phyloP scores from a whole-genome alignment of 495 filamentous ascomycete species.

The Aspergillus cristatus region DNA sequence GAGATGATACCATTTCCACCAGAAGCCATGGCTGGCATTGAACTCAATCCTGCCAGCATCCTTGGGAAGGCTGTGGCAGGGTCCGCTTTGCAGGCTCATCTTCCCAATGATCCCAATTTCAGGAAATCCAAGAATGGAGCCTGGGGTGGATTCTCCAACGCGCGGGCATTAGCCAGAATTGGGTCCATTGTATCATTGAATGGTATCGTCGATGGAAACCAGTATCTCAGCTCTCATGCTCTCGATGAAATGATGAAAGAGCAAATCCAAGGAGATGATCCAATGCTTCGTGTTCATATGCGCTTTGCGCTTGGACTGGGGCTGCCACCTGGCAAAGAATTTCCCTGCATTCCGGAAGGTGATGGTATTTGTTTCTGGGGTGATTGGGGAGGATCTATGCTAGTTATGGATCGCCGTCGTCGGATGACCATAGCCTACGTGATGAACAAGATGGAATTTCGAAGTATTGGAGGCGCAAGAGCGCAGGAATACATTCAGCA shows the following conservation, averaged over 20 bases:
- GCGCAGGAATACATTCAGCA: background rate
- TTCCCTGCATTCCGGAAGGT: slow-evolving; percentile 5
- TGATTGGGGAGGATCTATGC: slow-evolving; percentile 22
- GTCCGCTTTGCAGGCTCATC: background rate
- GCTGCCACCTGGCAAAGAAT: slow-evolving; percentile 1
- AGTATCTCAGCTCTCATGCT: slow-evolving; percentile 12
- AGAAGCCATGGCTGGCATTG: background rate
- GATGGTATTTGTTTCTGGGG: slow-evolving; percentile 17
- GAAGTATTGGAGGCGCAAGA: background rate
- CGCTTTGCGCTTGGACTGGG: slow-evolving; percentile 18
- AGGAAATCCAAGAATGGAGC: slow-evolving; percentile 6
- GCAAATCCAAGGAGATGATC: slow-evolving; percentile 14
- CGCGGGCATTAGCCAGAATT: slow-evolving; percentile 5
- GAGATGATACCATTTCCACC: slow-evolving; percentile 3
- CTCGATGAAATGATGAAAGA: slow-evolving; percentile 14
- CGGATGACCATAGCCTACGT: slow-evolving; percentile 21
- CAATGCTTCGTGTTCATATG: slow-evolving; percentile 9
- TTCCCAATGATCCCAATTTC: background rate
- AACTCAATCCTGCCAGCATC: background rate
- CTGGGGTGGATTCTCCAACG: slow-evolving; percentile 10
- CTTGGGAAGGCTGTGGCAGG: background rate
- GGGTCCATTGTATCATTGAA: slow-evolving; percentile 7
- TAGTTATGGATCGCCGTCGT: slow-evolving; percentile 19
- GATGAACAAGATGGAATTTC: slow-evolving; percentile 20
- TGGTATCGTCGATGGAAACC: slow-evolving; percentile 10